phyloP scores from a whole-genome alignment of 2,329 filamentous ascomycete genomes.

The Aspergillus chevalieri region DNA sequence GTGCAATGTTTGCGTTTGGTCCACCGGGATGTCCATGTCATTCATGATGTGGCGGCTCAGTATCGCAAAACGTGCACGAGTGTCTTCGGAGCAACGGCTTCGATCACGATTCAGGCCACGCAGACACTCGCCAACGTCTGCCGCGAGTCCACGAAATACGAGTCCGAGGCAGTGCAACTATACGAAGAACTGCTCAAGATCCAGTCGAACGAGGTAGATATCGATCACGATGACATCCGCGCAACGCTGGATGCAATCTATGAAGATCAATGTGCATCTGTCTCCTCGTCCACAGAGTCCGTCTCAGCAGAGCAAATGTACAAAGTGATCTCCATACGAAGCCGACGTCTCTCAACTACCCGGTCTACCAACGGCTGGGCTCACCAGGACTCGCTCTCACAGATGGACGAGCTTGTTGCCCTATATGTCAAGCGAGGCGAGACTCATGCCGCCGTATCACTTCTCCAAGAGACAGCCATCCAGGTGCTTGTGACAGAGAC shows the following conservation, averaged over 20 bases:
- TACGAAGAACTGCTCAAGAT: constrained; percentile 34
- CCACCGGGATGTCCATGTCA: constrained; percentile 22
- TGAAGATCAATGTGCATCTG: constrained; percentile 29
- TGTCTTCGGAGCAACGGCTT: constrained; percentile 28
- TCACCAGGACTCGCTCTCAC: constrained; percentile 33
- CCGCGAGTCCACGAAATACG: constrained; percentile 32
- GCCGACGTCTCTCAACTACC: constrained; percentile 22
- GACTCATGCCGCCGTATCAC: constrained; percentile 21
- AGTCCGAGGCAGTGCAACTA: constrained; percentile 29
- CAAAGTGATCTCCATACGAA: constrained; percentile 24
- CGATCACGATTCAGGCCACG: constrained; percentile 33
- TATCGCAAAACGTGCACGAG: constrained; percentile 30
- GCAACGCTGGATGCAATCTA: constrained; percentile 32
- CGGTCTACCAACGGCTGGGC: constrained; percentile 34
- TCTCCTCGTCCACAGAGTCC: constrained; percentile 10
- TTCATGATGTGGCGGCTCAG: constrained; percentile 31
- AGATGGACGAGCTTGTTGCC: constrained; percentile 31
- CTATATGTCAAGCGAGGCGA: constrained; percentile 32
- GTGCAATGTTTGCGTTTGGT: constrained; percentile 29
- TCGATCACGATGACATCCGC: constrained; percentile 30
- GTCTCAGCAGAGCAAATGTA: constrained; percentile 23
- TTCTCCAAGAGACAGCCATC: constrained; percentile 30
- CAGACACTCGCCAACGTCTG: constrained; percentile 32
- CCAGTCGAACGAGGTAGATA: constrained; percentile 22
- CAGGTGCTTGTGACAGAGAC: constrained; percentile 30